Evolutionary conservation across 345 rosid genomes (phyloP), one percentile per base, ranked within the genome.

Genomic region (Pelargonium nanum): DNA sequence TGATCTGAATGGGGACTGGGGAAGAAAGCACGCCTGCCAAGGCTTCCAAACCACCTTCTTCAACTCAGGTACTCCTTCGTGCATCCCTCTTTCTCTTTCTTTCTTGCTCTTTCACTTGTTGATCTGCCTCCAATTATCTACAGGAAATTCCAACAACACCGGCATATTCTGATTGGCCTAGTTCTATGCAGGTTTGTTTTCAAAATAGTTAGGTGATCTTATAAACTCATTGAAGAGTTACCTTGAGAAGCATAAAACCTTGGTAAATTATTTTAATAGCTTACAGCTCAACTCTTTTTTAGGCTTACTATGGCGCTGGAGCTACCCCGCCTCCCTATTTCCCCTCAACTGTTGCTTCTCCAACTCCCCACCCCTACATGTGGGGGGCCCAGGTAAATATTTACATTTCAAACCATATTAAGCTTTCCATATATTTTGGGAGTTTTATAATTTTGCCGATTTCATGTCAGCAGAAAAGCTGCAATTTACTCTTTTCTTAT

Each of bases 261-360:
- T 67, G 24, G 50, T 48, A 23, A 45, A 54, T 26, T 19, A 53
- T 61, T 9, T 63, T 60, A 34, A 30, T 26, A 66, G 61, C 73
- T 77, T 55, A 75, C 58, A 19, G 8, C 24, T 62, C 2, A 54
- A 65, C 57, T 70, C 30, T 74, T 66, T 73, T 67, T 61, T 71
- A 89, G 99, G 99, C 95, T 62, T 90, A 84, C 71, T 94, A 90
- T 80, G 89, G 92, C 25, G 82, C 87, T 24, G 99, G 96, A 65
- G 95, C 79, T 61, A 72, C 92, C 40, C 87, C 99, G 1, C 82
- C 87, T 74, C 90, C 90, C 13, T 86, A 80, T 78, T 94, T 81
- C 72, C 86, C 95, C 59, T 78, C 99, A 44, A 81, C 84, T 2
- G 97, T 89, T 68, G 83, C 92, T 61, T 81, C 97, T 65, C 91